Percentiles rank a stretch among this genome's conserved stretches.
phyloP scores from a whole-genome alignment of 2,329 filamentous ascomycete genomes.

The Coleophoma crateriformis region DNA sequence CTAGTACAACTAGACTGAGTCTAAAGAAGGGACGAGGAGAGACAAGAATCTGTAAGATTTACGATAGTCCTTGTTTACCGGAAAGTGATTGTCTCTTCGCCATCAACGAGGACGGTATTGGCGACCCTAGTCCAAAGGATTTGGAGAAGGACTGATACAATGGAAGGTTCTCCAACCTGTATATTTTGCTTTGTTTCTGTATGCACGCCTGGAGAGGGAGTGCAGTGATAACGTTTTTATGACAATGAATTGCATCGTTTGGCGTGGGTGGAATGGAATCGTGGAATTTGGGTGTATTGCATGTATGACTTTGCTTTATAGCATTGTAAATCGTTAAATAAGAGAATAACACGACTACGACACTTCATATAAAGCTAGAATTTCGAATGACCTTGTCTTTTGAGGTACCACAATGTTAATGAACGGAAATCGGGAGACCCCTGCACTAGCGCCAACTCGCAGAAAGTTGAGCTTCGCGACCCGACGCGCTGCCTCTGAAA shows the following conservation, averaged over 20 bases:
- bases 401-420: neutral
- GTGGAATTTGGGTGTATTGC: conserved; percentile 7
- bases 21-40: conserved; percentile 93
- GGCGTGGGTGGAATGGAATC: conserved; percentile 9
- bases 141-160: conserved; percentile 65
- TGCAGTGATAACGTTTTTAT: neutral
- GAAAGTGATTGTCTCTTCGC: conserved; percentile 97
- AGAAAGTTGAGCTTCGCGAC: neutral
- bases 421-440: neutral
- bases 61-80: conserved; percentile 93
- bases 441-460: neutral
- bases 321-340: neutral
- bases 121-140: conserved; percentile 93
- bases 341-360: too few species aligned
- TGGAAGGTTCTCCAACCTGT: too few species aligned
- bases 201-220: neutral
- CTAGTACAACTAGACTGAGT: conserved; percentile 89
- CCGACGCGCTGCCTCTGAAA: conserved; percentile 11
- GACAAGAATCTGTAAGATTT: conserved; percentile 97
- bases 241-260: conserved; percentile 10
- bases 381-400: too few species aligned
- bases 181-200: too few species aligned
- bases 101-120: conserved; percentile 95
- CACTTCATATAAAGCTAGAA: too few species aligned
- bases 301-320: neutral